These are phyloP conservation scores for Cyberlindnera galapagoensis DNA, from an alignment of 805 yeast genomes.

Conservation along the genomic window DNA sequence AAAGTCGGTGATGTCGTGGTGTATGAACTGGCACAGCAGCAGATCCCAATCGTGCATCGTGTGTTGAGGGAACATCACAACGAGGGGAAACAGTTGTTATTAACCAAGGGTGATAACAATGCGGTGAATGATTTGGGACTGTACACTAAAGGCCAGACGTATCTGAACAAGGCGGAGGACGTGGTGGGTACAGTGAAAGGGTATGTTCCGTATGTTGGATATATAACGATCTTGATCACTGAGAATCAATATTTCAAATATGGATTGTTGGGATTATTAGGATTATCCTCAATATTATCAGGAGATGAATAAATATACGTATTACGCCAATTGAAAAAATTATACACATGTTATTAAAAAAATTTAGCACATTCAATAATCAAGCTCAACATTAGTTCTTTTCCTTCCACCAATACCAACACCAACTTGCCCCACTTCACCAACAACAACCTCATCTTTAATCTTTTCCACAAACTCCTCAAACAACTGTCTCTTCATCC, in stretches of 20 bases:
- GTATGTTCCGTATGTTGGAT: constrained; percentile 84
- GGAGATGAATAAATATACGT: constrained; percentile 35
- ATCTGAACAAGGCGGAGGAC: constrained; percentile 71
- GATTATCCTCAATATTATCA: constrained; percentile 57
- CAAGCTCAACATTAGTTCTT: too few relatives aligned
- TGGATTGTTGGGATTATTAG: constrained; percentile 69
- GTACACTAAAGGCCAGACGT: constrained; percentile 69
- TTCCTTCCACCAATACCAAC: too few relatives aligned
- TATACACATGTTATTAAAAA: too few relatives aligned
- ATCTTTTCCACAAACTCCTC: too few relatives aligned
- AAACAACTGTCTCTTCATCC: constrained; percentile 25
- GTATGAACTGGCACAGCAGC: constrained; percentile 70
- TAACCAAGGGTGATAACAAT: constrained; percentile 96
- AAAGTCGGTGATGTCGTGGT: constrained; percentile 92
- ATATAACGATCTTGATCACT: constrained; percentile 83
- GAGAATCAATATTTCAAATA: constrained; percentile 82
- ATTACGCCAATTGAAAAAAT: too few relatives aligned
- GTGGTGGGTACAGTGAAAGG: constrained; percentile 90
- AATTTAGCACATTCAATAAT: too few relatives aligned
- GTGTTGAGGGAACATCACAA: constrained; percentile 79
- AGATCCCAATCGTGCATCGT: constrained; percentile 95
- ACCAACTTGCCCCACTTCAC: too few relatives aligned
- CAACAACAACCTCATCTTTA: too few relatives aligned
- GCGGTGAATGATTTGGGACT: constrained; percentile 85
- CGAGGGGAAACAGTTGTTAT: constrained; percentile 51